phyloP scores from a whole-genome alignment of 768 basidiomycete genomes.

The Neoboletus brunneissimus region DNA sequence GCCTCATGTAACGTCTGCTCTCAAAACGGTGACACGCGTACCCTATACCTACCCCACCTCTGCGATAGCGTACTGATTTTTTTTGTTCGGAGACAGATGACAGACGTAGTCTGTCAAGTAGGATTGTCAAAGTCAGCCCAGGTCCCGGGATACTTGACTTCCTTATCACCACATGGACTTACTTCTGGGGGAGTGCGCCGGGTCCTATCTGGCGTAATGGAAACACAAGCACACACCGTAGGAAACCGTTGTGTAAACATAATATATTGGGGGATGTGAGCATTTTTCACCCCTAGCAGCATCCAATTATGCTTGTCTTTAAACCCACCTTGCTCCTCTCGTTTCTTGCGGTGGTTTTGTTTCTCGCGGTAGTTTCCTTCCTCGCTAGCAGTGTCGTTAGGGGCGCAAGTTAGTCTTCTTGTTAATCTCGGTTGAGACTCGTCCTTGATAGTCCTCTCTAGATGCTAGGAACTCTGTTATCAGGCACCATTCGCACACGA shows the following conservation, averaged over 20 bases:
- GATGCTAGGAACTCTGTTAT: background rate
- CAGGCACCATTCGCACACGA: background rate
- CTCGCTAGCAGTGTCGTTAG: constrained; percentile 2
- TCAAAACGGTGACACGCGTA: no score
- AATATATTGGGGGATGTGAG: constrained; percentile 5
- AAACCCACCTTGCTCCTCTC: constrained; percentile 8
- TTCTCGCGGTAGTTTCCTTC: constrained; percentile 2
- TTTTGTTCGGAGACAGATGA: no score
- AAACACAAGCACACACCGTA: no score
- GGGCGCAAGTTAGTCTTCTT: constrained; percentile 7
- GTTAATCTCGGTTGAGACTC: background rate
- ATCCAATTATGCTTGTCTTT: constrained; percentile 12
- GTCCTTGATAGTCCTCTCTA: background rate
- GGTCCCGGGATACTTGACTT: no score
- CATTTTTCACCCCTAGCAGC: background rate
- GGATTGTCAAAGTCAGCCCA: no score
- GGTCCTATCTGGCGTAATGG: no score
- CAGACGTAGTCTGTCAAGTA: no score
- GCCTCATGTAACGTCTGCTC: no score
- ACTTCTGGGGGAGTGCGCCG: no score
- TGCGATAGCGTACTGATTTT: no score
- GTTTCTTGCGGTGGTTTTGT: constrained; percentile 11
- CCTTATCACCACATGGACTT: no score
- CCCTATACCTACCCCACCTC: no score
- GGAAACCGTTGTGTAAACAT: background rate